Base-by-base conservation (phyloP, 1,284 basidiomycete species). In the Irpex sp. region DNA sequence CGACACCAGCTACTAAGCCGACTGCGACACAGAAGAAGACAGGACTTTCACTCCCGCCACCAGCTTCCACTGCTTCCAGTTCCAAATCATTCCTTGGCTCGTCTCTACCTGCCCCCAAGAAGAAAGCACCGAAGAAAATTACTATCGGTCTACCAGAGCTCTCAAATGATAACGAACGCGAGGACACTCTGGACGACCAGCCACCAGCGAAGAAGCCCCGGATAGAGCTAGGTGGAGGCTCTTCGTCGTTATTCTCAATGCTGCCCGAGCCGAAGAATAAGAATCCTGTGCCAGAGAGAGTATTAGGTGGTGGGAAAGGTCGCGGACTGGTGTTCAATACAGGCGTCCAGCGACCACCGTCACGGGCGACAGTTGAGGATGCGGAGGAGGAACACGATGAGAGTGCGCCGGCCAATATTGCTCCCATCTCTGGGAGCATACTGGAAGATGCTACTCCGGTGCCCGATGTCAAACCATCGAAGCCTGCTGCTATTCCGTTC, bases 251-350 rank as follows among this genome's bases (percentile, higher is more conserved):
- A 54, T 69, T 92, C 28, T 81, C 82, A 2, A 90, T 91, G 85
- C 78, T 93, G 7, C 91, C 91, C 55, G 82, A 85, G 0, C 90
- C 90, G 4, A 91, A 87, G 73, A 80, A 82, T 65, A 82, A 79
- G 59, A 77, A 73, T n/a, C 75, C 80, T 10, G 69, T 76, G 2
- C 73, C 80, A 2, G 78, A 84, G 64, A 78, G 84, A 47, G 81
- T 89, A 9, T 78, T 92, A 5, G 90, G 90, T 4, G 82, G 81
- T 7, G 87, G 88, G 8, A 74, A 76, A 39, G 82, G 84, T 0
- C 82, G 81, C 16, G 84, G 86, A 2, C 70, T 90, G 5, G 79
- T 83, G 16, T 89, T 90, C 71, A 81, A 78, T 63, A 70, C 78
- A 0, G 66, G 68, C 1, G 66, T 66, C 8, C 65, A 55, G 36